Evolutionary conservation across 805 yeast genomes (phyloP).

Genomic region (Suhomyces prunicola): DNA sequence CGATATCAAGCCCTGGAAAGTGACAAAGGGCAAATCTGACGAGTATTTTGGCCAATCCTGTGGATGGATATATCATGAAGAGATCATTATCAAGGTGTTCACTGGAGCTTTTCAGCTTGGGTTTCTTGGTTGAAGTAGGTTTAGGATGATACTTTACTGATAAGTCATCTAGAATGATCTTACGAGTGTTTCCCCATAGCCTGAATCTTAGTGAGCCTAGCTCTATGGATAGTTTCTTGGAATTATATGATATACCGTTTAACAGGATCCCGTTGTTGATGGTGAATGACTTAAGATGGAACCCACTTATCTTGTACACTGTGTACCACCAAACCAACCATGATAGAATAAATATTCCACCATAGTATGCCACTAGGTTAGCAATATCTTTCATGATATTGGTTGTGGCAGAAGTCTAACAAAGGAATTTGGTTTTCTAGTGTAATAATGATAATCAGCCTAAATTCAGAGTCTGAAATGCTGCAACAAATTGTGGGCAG

Average conservation of each 20-base stretch:
- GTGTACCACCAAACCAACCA: constrained; percentile 34
- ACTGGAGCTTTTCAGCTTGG: background rate
- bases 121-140: background rate
- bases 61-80: constrained; percentile 13
- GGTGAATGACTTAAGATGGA: constrained; percentile 30
- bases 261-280: constrained; percentile 39
- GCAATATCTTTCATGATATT: background rate
- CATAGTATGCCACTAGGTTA: background rate
- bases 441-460: background rate
- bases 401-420: background rate
- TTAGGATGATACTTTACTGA: constrained; percentile 6
- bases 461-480: background rate
- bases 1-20: constrained; percentile 23
- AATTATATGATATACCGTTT: constrained; percentile 23
- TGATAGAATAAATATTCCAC: background rate
- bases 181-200: constrained; percentile 38
- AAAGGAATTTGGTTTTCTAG: background rate
- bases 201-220: constrained; percentile 27
- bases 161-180: constrained; percentile 29
- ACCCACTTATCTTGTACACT: constrained; percentile 28
- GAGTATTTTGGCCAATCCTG: constrained; percentile 7
- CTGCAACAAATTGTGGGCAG: background rate
- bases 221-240: constrained; percentile 11
- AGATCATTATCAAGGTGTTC: background rate
- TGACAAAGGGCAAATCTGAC: constrained; percentile 14